phyloP scores from a whole-genome alignment of 331 rosid genomes.

The Arachis monticola region DNA sequence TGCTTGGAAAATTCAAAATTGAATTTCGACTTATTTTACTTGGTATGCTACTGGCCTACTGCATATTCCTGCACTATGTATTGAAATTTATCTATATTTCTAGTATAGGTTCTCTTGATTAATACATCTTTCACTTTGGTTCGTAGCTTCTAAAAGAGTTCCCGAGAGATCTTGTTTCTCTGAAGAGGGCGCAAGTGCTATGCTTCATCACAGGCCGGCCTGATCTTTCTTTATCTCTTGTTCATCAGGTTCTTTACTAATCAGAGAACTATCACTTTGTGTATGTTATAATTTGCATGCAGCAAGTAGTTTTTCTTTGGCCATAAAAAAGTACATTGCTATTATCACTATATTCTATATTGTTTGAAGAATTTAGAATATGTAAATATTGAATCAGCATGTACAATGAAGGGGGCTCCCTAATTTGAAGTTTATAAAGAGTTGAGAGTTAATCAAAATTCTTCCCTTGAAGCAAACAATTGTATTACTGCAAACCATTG shows the following conservation, averaged over 20 bases:
- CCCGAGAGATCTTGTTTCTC: slow-evolving; percentile 66
- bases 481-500: neutral
- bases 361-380: neutral
- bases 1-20: neutral
- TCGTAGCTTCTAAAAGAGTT: slow-evolving; percentile 63
- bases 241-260: slow-evolving; percentile 56
- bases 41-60: neutral
- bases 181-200: slow-evolving; percentile 66
- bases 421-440: slow-evolving; percentile 7
- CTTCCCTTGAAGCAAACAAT: neutral
- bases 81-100: neutral
- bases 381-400: neutral
- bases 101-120: neutral
- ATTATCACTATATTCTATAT: neutral
- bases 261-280: neutral
- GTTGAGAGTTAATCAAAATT: slow-evolving; percentile 12
- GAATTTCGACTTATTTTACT: neutral
- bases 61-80: neutral
- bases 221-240: slow-evolving; percentile 53
- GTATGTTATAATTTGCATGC: neutral
- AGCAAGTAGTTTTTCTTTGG: neutral
- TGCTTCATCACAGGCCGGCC: slow-evolving; percentile 64
- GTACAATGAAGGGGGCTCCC: neutral
- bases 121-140: slow-evolving; percentile 9
- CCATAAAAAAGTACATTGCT: neutral